Conservation (phyloP, 2,329 filamentous ascomycete species). For the Aspergillus clavatus region DNA sequence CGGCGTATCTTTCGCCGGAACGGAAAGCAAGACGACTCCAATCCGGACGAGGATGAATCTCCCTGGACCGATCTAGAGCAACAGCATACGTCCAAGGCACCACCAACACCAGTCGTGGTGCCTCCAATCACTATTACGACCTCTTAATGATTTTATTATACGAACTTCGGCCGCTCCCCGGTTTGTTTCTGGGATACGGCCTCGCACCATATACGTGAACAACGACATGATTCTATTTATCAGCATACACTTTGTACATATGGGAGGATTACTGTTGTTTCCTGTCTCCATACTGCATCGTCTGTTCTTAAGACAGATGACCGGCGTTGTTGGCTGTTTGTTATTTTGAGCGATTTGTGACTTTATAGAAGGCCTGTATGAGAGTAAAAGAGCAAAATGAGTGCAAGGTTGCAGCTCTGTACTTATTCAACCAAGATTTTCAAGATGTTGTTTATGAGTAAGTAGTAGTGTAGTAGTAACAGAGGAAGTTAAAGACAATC, state of each 20-base stretch:
- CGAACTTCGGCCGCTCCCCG: background rate
- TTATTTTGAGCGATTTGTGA: background rate
- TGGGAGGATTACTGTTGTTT: background rate
- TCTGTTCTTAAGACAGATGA: background rate
- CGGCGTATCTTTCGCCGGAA: conserved; percentile 4
- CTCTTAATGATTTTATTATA: conserved; percentile 17
- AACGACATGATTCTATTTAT: background rate
- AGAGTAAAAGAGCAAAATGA: background rate
- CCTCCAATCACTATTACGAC: conserved; percentile 40
- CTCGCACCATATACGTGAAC: background rate
- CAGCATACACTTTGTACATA: background rate
- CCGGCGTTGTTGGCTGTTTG: background rate
- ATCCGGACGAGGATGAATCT: conserved; percentile 16
- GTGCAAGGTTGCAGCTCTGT: background rate
- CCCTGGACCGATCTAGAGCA: conserved; percentile 7
- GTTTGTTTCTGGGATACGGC: background rate
- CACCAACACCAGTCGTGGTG: conserved; percentile 22
- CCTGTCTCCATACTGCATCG: background rate
- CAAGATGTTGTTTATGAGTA: no score
- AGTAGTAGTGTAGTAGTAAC: background rate
- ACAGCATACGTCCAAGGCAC: conserved; percentile 15
- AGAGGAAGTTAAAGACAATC: background rate
- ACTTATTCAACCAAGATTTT: background rate
- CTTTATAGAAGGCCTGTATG: background rate
- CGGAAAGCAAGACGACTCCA: background rate